Evolutionary conservation across 2,329 filamentous ascomycete genomes (phyloP), one percentile per base, ranked within the genome.

Genomic region (Plenodomus biglobosus): DNA sequence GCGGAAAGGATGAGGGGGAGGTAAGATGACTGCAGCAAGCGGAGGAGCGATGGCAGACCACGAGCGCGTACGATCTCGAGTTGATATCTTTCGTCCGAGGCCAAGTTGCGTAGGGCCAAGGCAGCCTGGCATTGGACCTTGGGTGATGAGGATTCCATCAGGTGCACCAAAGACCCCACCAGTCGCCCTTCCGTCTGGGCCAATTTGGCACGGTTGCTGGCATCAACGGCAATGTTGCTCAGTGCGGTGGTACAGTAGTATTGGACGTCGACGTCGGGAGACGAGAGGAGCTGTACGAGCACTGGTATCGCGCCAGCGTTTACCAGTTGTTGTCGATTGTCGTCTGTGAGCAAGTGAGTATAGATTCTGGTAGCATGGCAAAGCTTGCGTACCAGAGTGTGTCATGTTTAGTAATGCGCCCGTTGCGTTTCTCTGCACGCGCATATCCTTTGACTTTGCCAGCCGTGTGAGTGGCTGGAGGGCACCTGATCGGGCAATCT

Each of bases 221-320:
- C 82, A 69, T 99, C 94, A 44, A 99, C 94, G 6, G 94, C 94
- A 62, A 99, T 99, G 73, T 99, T 99, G 80, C 92, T 97, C 49
- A 99, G 83, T 11, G 94, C 94, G 3, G 94, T 99, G 16, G 94
- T 99, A 77, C 94, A 99, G 76, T 99, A 99, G 75, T 99, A 99
- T 76, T 99, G 94, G 24, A 99, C 94, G 69, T 99, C 94, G 59
- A 96, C 92, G 67, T 99, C 94, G 49, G 87, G 78, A 20, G 94
- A 97, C 8, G 90, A 91, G 38, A 99, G 85, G 19, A 99, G 85
- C 68, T 96, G 91, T 35, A 99, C 94, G 20, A 99, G 85, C 8
- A 99, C 92, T 4, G 94, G 94, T 58, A 99, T 96, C n/a, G 94
- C 94, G 55, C 92, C 92, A 38, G 94, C 94, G 59, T 95, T 95